Conservation (phyloP, 257 asterid genomes). For the Plantago elongata region DNA sequence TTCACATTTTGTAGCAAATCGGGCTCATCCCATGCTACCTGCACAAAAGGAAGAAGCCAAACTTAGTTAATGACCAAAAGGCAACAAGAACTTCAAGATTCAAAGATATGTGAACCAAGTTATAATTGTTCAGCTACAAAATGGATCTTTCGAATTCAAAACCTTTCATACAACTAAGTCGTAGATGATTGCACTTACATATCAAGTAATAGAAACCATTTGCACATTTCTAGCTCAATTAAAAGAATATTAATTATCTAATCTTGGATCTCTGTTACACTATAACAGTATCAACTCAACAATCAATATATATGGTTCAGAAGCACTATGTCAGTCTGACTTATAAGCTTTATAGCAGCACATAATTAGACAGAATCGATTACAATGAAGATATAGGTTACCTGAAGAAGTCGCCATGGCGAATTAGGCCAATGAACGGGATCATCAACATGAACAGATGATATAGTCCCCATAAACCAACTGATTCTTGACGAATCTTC, state of each 20-base stretch:
- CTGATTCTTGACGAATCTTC: conserved; percentile 79
- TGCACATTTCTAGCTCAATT: neutral
- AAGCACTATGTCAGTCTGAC: neutral
- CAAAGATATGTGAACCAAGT: too few relatives aligned
- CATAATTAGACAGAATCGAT: neutral
- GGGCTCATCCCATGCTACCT: conserved; percentile 85
- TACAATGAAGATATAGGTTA: conserved; percentile 10
- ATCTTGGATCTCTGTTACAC: neutral
- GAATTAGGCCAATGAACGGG: conserved; percentile 75
- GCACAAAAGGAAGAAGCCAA: neutral
- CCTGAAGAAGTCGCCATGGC: conserved; percentile 91
- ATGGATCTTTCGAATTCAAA: too few relatives aligned
- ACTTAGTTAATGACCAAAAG: too few relatives aligned
- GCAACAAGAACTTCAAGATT: too few relatives aligned
- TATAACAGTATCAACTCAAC: neutral
- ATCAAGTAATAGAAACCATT: neutral
- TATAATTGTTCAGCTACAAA: too few relatives aligned
- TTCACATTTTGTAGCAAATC: conserved; percentile 75
- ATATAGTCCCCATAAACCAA: conserved; percentile 80
- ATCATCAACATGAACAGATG: conserved; percentile 57
- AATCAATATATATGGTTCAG: neutral
- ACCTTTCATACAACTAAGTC: neutral
- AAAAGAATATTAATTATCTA: neutral
- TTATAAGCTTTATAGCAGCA: too few relatives aligned
- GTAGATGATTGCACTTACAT: neutral